Base-by-base conservation (phyloP, 2,329 filamentous ascomycete genomes). In the Alternaria brassicae region DNA sequence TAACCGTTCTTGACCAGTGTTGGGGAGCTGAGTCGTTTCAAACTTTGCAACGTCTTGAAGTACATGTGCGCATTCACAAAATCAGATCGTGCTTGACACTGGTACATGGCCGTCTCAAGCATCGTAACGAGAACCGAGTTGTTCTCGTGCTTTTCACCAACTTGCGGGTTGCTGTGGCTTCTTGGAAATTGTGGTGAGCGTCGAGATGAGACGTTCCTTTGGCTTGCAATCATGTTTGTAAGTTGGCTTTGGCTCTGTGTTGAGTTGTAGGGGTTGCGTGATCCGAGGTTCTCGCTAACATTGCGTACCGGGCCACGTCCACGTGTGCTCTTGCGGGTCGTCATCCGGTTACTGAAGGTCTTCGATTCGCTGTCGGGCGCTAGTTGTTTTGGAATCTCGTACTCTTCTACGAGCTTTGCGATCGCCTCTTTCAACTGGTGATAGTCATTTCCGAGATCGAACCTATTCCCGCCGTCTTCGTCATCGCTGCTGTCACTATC, bases 11-110 rank as follows among this genome's bases (percentile, higher is more conserved):
- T 83, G 23, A 86, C 86, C 28, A 92, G 77, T 53, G 77, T 89
- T 6, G 85, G 81, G 15, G 85, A 88, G 40, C 81, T 82, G 56
- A 91, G 77, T 53, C 84, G 84, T 67, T 87, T 86, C 17, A 96
- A 83, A 62, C 92, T 89, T 60, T 91, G 88, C 27, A 94, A 80
- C 0, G 92, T 93, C 73, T 89, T 91, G 88, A 91, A 94, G 81
- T 94, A 97, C 51, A 91, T 84, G 68, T 96, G 91, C 1, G 92
- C 90, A 28, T 89, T 89, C 49, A 95, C 88, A 70, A 93, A 97
- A 73, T 96, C 92, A 0, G 90, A 91, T 61, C 91, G 87, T 23
- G 90, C 88, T 67, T 91, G 88, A 55, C 91, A 93, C 73, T 92
- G 90, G 1, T 88, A 84, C 66, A 90, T 91, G 15, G 91, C 91